Evolutionary conservation across 208 protist genomes (phyloP).

Genomic region (Plasmodiophora brassicae): DNA sequence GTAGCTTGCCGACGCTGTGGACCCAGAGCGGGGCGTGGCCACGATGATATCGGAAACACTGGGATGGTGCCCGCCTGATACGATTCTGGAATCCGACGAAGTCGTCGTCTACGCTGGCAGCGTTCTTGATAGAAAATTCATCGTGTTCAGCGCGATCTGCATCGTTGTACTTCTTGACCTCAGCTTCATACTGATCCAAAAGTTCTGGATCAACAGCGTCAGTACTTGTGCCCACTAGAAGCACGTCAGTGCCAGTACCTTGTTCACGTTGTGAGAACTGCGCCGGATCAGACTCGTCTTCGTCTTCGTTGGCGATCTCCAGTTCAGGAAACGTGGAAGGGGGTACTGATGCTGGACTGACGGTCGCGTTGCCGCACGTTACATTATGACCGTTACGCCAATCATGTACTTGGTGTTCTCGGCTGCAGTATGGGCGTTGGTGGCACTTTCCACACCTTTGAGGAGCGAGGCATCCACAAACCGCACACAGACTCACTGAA

Average conservation of each 20-base stretch:
- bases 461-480: background rate
- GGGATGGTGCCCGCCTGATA: background rate
- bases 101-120: background rate
- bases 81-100: background rate
- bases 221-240: background rate
- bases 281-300: background rate
- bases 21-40: background rate
- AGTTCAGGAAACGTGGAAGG: background rate
- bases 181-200: background rate
- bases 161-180: background rate
- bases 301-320: background rate
- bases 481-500: background rate
- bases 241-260: background rate
- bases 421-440: background rate
- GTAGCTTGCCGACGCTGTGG: background rate
- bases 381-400: background rate
- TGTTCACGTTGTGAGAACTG: background rate
- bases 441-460: background rate
- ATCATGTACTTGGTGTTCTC: background rate
- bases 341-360: background rate
- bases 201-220: background rate
- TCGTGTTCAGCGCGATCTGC: background rate
- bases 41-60: background rate
- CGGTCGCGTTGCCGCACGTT: background rate
- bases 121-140: background rate